Evolutionary conservation across 2,329 filamentous ascomycete species (phyloP).

Genomic region (Plectosphaerella cucumerina): DNA sequence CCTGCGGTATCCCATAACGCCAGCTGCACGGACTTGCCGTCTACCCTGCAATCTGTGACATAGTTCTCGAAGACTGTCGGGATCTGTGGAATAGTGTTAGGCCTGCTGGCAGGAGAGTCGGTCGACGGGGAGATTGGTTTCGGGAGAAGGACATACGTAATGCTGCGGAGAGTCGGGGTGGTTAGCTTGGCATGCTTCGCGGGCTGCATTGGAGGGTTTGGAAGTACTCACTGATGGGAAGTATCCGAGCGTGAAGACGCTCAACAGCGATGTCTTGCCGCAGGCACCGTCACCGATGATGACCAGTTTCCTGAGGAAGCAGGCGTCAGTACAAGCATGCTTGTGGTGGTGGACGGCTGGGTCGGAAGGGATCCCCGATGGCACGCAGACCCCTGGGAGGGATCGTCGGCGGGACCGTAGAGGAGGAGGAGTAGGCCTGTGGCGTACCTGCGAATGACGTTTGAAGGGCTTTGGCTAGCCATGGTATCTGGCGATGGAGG

Average conservation of each 20-base stretch:
- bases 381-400: background rate
- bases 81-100: slow-evolving; percentile 49
- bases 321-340: background rate
- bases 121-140: slow-evolving; percentile 8
- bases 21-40: slow-evolving; percentile 97
- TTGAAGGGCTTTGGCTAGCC: slow-evolving; percentile 42
- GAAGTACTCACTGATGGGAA: slow-evolving; percentile 83
- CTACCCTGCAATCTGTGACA: slow-evolving; percentile 96
- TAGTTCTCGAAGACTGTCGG: slow-evolving; percentile 99
- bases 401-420: background rate
- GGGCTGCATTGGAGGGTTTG: slow-evolving; percentile 1
- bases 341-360: background rate
- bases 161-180: slow-evolving; percentile 36
- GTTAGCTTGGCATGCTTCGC: slow-evolving; percentile 6
- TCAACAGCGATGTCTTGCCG: slow-evolving; percentile 95
- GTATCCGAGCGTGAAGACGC: slow-evolving; percentile 96
- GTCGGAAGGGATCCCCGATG: no score
- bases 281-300: slow-evolving; percentile 97
- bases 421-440: background rate
- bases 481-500: slow-evolving; percentile 20
- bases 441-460: slow-evolving; percentile 63
- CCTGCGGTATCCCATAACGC: slow-evolving; percentile 99
- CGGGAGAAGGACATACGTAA: slow-evolving; percentile 36
- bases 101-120: background rate
- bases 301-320: slow-evolving; percentile 74